These are phyloP conservation scores for Xylariaceae sp. DNA, from an alignment of 2,329 filamentous ascomycete genomes.

Conservation along the genomic window DNA sequence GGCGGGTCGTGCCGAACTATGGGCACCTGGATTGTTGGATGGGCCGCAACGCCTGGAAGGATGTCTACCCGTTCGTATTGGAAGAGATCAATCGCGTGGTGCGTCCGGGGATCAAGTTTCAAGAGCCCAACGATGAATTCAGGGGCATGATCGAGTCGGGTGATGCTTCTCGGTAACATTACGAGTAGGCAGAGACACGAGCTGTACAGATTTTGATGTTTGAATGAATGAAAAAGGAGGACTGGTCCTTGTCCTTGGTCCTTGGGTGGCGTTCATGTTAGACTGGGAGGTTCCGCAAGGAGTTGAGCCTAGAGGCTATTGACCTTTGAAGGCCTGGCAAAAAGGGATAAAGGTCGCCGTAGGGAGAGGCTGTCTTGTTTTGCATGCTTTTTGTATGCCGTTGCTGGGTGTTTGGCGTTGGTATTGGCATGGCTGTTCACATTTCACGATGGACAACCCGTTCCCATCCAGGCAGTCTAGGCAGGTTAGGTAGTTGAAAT, in stretches of 20 bases:
- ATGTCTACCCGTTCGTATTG: slow-evolving; percentile 53
- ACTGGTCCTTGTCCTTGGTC: not conserved
- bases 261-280: not conserved
- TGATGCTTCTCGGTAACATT: slow-evolving; percentile 17
- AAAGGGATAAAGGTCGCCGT: not conserved
- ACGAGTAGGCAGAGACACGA: not conserved
- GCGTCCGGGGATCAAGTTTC: slow-evolving; percentile 37
- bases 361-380: too few relatives aligned
- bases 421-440: too few relatives aligned
- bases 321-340: not conserved
- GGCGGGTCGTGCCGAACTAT: slow-evolving; percentile 51
- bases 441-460: too few relatives aligned
- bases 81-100: slow-evolving; percentile 51
- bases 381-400: too few relatives aligned
- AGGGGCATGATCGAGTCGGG: slow-evolving; percentile 38
- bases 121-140: slow-evolving; percentile 41
- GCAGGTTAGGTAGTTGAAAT: not conserved
- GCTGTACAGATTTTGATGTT: slow-evolving; percentile 7
- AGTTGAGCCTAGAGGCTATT: not conserved
- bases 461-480: not conserved
- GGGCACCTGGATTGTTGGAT: slow-evolving; percentile 60
- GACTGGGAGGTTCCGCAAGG: not conserved
- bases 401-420: too few relatives aligned
- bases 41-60: slow-evolving; percentile 53
- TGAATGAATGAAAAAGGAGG: not conserved